A percentile compares a stretch with the other conserved stretches of the same genome.
These are phyloP conservation scores for Arthrobotrys sinensis DNA, from an alignment of 2,329 filamentous ascomycete species.

Conservation along the genomic window DNA sequence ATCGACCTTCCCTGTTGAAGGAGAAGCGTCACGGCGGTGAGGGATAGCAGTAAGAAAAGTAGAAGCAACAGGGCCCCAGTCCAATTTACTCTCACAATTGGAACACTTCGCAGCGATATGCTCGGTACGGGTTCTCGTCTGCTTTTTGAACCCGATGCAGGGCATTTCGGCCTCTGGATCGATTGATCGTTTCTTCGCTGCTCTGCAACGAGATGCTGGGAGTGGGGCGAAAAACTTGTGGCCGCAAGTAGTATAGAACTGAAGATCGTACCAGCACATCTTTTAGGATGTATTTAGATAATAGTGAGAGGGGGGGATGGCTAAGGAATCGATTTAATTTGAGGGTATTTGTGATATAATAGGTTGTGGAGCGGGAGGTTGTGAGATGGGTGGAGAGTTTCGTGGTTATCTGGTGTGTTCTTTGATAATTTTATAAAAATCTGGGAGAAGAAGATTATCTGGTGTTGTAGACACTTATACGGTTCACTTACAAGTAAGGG, in stretches of 20 bases:
- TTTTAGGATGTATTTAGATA: background rate
- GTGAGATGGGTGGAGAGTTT: too few species aligned
- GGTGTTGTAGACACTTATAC: background rate
- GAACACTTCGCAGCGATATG: background rate
- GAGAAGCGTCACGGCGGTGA: background rate
- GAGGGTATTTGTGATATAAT: too few species aligned
- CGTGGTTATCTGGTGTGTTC: too few species aligned
- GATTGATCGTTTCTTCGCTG: conserved; percentile 15
- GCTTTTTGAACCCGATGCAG: conserved; percentile 31
- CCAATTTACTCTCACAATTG: conserved; percentile 4
- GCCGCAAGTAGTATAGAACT: background rate
- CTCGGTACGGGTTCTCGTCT: background rate
- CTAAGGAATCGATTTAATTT: too few species aligned
- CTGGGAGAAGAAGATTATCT: background rate
- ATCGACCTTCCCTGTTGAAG: too few species aligned
- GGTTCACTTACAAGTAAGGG: too few species aligned
- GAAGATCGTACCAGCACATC: conserved; percentile 41
- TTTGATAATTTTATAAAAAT: too few species aligned
- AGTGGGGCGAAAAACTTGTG: conserved; percentile 26
- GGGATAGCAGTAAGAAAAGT: background rate
- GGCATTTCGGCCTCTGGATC: conserved; percentile 40
- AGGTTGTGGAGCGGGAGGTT: too few species aligned
- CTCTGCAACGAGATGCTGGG: conserved; percentile 16
- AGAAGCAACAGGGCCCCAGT: too few species aligned
- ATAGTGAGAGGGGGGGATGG: background rate